Evolutionary conservation across 495 filamentous ascomycete genomes (phyloP), one percentile per base, ranked within the genome.

Genomic region (Daldinia grandis): DNA sequence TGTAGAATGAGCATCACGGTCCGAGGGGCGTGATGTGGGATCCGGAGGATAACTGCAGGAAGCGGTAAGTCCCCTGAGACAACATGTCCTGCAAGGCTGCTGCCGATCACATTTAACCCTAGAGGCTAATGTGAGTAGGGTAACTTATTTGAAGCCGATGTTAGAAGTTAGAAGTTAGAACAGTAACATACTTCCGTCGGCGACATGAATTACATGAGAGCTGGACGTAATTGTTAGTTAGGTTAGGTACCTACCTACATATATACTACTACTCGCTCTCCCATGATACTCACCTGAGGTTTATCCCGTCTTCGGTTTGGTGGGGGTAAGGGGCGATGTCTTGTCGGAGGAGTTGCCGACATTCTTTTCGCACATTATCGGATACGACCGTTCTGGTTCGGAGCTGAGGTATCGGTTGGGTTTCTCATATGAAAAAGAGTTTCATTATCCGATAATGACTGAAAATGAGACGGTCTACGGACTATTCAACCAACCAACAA

Each of bases 131-230:
- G 37, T 65, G 33, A 62, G 31, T 15, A n/a, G 53, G 40, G 33
- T 14, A 24, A 31, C 10, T 38, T 21, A 35, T 21, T 7, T 17
- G 3, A 17, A 3, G 19, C 8, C 0, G 19, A 47, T 24, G 0
- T 35, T 35, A 35, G n/a, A n/a, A n/a, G n/a, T n/a, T n/a, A n/a
- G n/a, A n/a, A n/a, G 0, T 35, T 35, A 35, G 33, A 35, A 19
- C 37, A 25, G 12, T 1, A 31, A 62, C 69, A 27, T 75, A 79
- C 76, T 79, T 79, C 68, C 76, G 66, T 51, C 69, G 60, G 19
- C 77, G 72, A 53, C 77, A 79, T 40, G 75, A 53, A 37, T 69
- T 76, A 68, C 78, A 79, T 35, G 76, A 78, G 1, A 79, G 61
- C 59, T 47, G 10, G 8, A 47, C 17, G 3, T 19, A 14, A 47